Conservation (phyloP, 1,139 yeast species). For the Kurtzmaniella quercitrusa region DNA sequence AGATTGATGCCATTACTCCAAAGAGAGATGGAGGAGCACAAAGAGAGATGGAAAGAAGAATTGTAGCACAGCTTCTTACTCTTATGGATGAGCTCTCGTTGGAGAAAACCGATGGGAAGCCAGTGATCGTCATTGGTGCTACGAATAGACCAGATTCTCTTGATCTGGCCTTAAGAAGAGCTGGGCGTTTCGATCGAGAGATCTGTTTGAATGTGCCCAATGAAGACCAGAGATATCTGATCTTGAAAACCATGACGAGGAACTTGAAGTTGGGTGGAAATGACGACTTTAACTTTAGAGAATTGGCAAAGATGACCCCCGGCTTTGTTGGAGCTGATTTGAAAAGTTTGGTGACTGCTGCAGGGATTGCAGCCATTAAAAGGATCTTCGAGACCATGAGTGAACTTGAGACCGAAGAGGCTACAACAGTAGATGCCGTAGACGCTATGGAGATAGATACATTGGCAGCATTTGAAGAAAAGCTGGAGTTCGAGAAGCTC, state of each 20-base stretch:
- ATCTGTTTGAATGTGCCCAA: constrained; percentile 81
- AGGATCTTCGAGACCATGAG: constrained; percentile 64
- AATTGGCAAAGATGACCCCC: constrained; percentile 88
- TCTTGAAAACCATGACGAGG: constrained; percentile 68
- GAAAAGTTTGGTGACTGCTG: constrained; percentile 90
- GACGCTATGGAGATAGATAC: constrained; percentile 45
- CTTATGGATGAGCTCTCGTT: constrained; percentile 89
- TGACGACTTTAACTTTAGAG: constrained; percentile 55
- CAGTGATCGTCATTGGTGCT: constrained; percentile 60
- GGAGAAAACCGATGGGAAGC: constrained; percentile 86
- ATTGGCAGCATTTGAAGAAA: constrained; percentile 21
- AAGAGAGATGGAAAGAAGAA: constrained; percentile 96
- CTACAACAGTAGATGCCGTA: constrained; percentile 11
- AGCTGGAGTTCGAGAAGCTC: constrained; percentile 37
- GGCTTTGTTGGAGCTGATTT: constrained; percentile 98
- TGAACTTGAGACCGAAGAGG: constrained; percentile 28
- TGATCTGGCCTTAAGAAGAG: constrained; percentile 46
- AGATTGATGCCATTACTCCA: constrained; percentile 97
- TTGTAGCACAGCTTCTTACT: constrained; percentile 90
- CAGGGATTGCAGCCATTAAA: constrained; percentile 92
- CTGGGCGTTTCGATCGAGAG: constrained; percentile 48
- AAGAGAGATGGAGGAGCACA: constrained; percentile 95
- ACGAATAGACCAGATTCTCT: constrained; percentile 48
- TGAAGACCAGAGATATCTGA: constrained; percentile 75
- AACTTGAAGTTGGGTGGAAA: constrained; percentile 52